A percentile compares a stretch with the other conserved stretches of the same genome.
Conservation (phyloP, 164 flowering plant species). For the Stephania japonica region DNA sequence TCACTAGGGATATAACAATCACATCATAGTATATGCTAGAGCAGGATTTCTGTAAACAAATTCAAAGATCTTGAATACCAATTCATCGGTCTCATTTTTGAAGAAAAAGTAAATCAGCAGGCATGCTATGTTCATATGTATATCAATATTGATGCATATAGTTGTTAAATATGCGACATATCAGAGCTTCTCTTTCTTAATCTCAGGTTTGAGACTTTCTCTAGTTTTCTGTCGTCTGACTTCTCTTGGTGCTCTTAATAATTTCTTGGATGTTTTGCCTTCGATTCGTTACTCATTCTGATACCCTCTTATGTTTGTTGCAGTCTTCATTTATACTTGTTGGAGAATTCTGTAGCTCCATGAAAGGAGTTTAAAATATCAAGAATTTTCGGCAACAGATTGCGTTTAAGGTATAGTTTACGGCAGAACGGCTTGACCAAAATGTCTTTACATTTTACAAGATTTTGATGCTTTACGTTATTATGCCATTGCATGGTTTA, state of each 20-base stretch:
- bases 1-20: constrained; percentile 6
- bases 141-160: neutral
- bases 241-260: neutral
- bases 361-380: no score
- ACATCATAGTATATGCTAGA: constrained; percentile 10
- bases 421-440: no score
- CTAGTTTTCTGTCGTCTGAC: neutral
- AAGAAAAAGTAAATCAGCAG: neutral
- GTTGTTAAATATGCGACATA: neutral
- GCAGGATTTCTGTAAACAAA: neutral
- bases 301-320: no score
- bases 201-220: neutral
- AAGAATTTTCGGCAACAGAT: no score
- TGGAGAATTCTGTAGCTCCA: no score
- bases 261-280: no score
- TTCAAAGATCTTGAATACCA: neutral
- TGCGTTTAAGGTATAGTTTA: no score
- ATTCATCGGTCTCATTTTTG: neutral
- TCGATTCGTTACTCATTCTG: no score
- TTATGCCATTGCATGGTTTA: no score
- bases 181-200: neutral
- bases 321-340: no score
- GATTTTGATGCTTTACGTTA: no score
- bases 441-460: no score
- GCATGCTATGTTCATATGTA: neutral